A percentile compares a stretch with the other conserved stretches of the same genome.
Conservation (phyloP, 192 early-diverging fungal species). For the Gaertneriomyces sp. region DNA sequence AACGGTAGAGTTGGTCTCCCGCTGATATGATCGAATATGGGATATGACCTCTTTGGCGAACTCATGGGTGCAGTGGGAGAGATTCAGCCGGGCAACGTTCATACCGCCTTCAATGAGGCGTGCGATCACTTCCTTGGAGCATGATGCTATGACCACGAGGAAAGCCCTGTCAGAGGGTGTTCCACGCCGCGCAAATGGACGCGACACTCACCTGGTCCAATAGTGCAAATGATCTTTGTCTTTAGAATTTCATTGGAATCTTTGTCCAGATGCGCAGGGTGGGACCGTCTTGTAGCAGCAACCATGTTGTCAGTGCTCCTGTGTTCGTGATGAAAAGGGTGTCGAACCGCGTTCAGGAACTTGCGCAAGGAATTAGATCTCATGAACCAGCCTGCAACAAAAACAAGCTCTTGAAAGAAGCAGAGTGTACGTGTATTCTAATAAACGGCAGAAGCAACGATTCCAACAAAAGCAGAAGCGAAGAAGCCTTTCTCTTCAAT, state of each 20-base stretch:
- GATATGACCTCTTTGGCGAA: slow-evolving; percentile 47
- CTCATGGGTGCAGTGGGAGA: slow-evolving; percentile 56
- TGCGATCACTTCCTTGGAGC: slow-evolving; percentile 38
- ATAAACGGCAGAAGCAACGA: no score
- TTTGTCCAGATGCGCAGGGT: slow-evolving; percentile 29
- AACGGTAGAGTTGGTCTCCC: slow-evolving; percentile 32
- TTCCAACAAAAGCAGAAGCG: no score
- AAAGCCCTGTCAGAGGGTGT: background rate
- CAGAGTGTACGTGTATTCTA: no score
- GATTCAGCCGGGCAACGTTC: slow-evolving; percentile 53
- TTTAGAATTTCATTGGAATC: slow-evolving; percentile 28
- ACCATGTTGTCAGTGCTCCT: slow-evolving; percentile 10
- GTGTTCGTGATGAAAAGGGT: no score
- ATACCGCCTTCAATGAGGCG: slow-evolving; percentile 50
- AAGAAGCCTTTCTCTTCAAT: no score
- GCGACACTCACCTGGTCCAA: slow-evolving; percentile 42
- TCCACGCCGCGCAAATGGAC: background rate
- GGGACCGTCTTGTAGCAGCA: slow-evolving; percentile 11
- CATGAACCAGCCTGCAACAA: no score
- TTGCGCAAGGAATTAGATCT: no score
- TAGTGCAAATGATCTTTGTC: slow-evolving; percentile 51
- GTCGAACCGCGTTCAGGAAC: no score
- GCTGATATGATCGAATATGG: slow-evolving; percentile 39
- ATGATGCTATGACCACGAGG: slow-evolving; percentile 32
- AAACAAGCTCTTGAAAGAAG: no score